Base-by-base conservation (phyloP, 2,329 filamentous ascomycete species). In the Cephalotrichum gorgonifer region DNA sequence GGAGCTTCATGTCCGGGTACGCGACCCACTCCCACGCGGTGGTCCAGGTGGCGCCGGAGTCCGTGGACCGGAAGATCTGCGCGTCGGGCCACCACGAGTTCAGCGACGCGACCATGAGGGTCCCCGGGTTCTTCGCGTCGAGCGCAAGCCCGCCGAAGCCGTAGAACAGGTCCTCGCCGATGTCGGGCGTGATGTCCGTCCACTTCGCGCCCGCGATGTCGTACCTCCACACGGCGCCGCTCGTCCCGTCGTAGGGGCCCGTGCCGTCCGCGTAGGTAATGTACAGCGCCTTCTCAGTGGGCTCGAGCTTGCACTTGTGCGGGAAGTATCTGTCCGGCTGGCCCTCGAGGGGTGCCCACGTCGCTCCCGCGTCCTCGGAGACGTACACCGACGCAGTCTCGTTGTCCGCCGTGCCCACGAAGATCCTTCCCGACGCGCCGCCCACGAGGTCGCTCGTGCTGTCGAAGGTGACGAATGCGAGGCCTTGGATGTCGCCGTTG, bases 71-170 rank as follows among this genome's bases (percentile, higher is more conserved):
- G 62, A 72, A 81, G 31, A 80, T 63, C 48, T 76, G 71, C 1
- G 70, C 75, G 52, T 81, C 77, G 0, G 77, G 77, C 62, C 70
- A 80, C 77, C 77, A 81, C 15, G 69, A 73, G 60, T 81, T 81
- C 38, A 80, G 58, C 1, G 69, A 70, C 0, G 76, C 75, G 1
- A 79, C 76, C 43, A 81, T 70, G 15, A 81, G 57, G 0, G 76
- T 80, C 0, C 76, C 77, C 0, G 77, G 70, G 23, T 70, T 73
- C 54, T 73, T 66, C 53, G 72, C 62, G 44, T 81, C 77, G 20
- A 81, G 63, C 0, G 69, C 65, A 2, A 81, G 61, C 2, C 77
- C 77, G 6, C 77, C 77, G 42, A 79, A 81, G 2, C 77, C 77
- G 50, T 71, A 77, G 55, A 67, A 68, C 5, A 76, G 64, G 30